These are phyloP conservation scores for Musa schizocarpa DNA, from an alignment of 176 grass and related monocot species.

Conservation along the genomic window DNA sequence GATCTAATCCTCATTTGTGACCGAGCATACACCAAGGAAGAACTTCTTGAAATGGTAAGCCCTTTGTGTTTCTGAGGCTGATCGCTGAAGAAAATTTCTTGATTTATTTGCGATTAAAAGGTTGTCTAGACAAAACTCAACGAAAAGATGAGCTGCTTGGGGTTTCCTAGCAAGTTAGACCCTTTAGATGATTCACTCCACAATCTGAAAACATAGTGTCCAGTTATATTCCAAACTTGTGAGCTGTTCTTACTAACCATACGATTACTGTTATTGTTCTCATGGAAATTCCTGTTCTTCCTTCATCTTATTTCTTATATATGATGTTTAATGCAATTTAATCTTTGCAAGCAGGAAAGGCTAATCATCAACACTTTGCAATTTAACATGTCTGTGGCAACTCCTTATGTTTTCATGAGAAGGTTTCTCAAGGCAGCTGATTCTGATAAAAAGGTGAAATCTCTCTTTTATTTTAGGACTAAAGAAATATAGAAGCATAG, in stretches of 20 bases:
- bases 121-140: neutral
- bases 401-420: conserved; percentile 79
- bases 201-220: neutral
- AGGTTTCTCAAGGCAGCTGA: conserved; percentile 85
- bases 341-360: conserved; percentile 43
- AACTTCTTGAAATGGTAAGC: conserved; percentile 87
- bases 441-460: conserved; percentile 58
- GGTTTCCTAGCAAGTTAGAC: neutral
- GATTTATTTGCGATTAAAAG: too few relatives aligned
- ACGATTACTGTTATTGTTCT: neutral
- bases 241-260: neutral
- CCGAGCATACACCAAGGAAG: conserved; percentile 48
- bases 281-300: neutral
- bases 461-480: neutral
- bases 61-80: neutral
- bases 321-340: neutral
- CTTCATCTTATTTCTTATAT: neutral
- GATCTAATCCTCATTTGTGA: conserved; percentile 82
- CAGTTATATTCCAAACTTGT: neutral
- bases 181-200: too few relatives aligned
- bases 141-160: neutral
- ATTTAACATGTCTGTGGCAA: conserved; percentile 85
- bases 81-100: neutral
- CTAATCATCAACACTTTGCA: conserved; percentile 48
- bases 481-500: neutral